Base-by-base conservation (phyloP, 2,329 filamentous ascomycete species). In the Claviceps pazoutovae region DNA sequence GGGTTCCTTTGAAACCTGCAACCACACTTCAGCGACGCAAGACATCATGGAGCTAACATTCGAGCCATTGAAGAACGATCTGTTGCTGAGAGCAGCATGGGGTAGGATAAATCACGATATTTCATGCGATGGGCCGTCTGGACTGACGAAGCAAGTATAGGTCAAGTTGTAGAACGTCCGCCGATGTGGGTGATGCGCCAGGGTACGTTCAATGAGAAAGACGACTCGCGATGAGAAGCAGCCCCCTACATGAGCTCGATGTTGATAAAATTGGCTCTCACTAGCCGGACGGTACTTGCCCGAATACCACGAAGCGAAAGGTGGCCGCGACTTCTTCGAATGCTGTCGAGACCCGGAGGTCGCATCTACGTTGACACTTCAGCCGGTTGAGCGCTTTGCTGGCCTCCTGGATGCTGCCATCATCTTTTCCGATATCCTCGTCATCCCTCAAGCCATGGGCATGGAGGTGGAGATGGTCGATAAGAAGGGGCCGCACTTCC, bases 111-210 rank as follows among this genome's bases (percentile, higher is more conserved):
- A 8, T 4, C 14, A 38, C 5, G 17, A 5, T 16, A 9, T 17
- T 41, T 4, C n/a, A 47, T 50, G 34, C 51, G 13, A 21, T n/a
- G 37, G 8, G 14, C 9, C 43, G 7, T 46, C 30, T 46, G 44
- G 34, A 23, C 39, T 48, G 46, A 53, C 23, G 26, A 36, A 44
- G 43, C 49, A 52, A 49, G 56, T 59, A 54, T 56, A 94, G 90
- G 91, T 67, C 79, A 96, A 71, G 83, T 83, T 66, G 87, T 97
- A 58, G 89, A 96, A 70, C 83, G 93, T 57, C 86, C 93, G 55
- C 93, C 93, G 53, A 88, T 94, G 75, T 98, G 93, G 93, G 89
- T 98, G 66, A 98, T 98, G 93, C 86, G 93, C 70, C 93, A 98
- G 82, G 89, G 89, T 91, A 74, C 68, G 68, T 56, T 19, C 5